phyloP scores from a whole-genome alignment of 148 eudicot species.

The Spergularia bocconei region DNA sequence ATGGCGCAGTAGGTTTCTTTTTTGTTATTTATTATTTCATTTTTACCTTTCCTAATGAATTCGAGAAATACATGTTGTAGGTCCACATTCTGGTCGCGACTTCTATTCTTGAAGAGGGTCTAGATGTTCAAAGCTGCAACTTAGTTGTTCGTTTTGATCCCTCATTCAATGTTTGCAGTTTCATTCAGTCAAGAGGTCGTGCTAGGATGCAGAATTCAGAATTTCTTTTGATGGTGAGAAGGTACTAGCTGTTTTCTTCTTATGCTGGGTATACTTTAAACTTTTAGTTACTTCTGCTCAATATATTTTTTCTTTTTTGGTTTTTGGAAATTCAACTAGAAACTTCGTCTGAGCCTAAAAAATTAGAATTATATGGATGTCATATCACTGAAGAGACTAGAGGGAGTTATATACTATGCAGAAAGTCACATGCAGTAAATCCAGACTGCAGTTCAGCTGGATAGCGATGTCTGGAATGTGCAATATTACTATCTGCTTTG shows the following conservation, averaged over 20 bases:
- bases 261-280: no score
- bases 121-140: conserved; percentile 68
- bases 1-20: conserved; percentile 45
- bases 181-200: conserved; percentile 93
- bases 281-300: no score
- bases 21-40: not conserved
- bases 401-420: not conserved
- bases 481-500: not conserved
- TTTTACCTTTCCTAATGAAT: not conserved
- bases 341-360: not conserved
- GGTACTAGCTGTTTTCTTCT: conserved; percentile 31
- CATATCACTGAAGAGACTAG: not conserved
- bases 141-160: conserved; percentile 62
- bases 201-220: conserved; percentile 80
- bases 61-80: conserved; percentile 32
- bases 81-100: conserved; percentile 85
- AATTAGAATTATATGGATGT: not conserved
- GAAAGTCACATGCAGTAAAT: not conserved
- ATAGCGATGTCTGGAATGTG: not conserved
- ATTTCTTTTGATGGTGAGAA: conserved; percentile 62
- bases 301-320: not conserved
- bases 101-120: conserved; percentile 75
- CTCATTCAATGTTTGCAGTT: conserved; percentile 72
- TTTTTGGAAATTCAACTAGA: not conserved
- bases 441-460: not conserved